Base-by-base conservation (phyloP, 805 yeast species). In the Maudiozyma serrabonitensis region DNA sequence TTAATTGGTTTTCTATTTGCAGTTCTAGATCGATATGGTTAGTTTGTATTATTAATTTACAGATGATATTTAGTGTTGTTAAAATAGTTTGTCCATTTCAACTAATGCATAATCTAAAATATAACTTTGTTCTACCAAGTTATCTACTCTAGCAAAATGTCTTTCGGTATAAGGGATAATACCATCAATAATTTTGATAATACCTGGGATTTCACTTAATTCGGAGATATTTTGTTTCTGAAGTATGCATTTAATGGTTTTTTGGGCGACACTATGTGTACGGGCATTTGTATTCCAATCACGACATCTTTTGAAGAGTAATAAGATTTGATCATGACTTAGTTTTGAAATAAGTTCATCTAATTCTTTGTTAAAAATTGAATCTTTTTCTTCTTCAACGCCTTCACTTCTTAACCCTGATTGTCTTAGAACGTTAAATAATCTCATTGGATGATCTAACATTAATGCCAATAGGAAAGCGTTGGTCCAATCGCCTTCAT, bases 211-310 rank as follows among this genome's bases (percentile, higher is more conserved):
- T 56, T 79, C 80, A 54, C 77, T 74, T 45, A 90, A 64, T 49
- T 73, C 73, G 18, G 79, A 80, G 31, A 83, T 70, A 19, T 75
- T 70, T 56, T 79, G 79, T 44, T 71, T 72, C 41, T 70, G 67
- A 51, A 93, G 69, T 34, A 91, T 68, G 23, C 86, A 82, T 54
- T 78, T 74, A 47, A 91, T 73, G 41, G 89, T 69, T 50, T 80
- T 81, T 67, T 91, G 99, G 12, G 96, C 86, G 49, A 87, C 77
- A 46, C 77, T 80, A 60, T 87, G 87, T 37, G 87, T 81, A 60
- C 81, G 80, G 47, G 87, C 84, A 65, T 88, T 91, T 43, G 95
- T 83, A 64, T 93, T 93, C 99, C 99, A 93, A 62, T 88, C 95
- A 58, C 97, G 79, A 19, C 90, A 74, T 59, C 95, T 81, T 60